Evolutionary conservation across 2,329 filamentous ascomycete genomes (phyloP).

Genomic region (Dendryphion nanum): DNA sequence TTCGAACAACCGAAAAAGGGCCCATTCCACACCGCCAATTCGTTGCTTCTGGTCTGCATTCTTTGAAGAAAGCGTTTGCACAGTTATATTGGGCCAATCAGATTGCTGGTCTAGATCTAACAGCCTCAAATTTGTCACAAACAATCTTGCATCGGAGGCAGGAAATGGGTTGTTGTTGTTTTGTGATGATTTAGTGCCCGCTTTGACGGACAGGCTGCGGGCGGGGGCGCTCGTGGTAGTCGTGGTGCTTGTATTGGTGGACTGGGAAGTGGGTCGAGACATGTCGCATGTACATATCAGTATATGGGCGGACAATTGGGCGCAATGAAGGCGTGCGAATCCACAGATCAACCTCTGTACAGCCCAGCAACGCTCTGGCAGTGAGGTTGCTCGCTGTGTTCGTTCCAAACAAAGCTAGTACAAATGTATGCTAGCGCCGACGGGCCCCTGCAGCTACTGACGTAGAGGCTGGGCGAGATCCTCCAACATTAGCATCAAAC

Average conservation of each 20-base stretch:
- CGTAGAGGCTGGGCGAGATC: too few relatives aligned
- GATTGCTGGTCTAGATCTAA: conserved; percentile 72
- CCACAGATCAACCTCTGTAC: too few relatives aligned
- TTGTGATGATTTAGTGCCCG: too few relatives aligned
- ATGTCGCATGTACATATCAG: too few relatives aligned
- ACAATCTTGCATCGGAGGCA: conserved; percentile 49
- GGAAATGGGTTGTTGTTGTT: conserved; percentile 22
- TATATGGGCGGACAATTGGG: too few relatives aligned
- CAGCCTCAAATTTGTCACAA: conserved; percentile 80
- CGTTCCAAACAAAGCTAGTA: too few relatives aligned
- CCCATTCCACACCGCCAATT: conserved; percentile 83
- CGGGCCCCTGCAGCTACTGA: too few relatives aligned
- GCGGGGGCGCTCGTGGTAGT: conserved; percentile 14
- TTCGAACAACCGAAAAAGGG: conserved; percentile 80
- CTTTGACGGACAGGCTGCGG: conserved; percentile 32
- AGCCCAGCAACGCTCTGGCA: too few relatives aligned
- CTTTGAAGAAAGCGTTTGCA: conserved; percentile 66
- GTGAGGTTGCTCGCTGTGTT: too few relatives aligned
- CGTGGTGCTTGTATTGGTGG: conserved; percentile 13
- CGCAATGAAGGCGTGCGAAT: too few relatives aligned
- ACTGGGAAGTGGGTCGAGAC: conserved; percentile 8
- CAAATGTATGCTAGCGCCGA: too few relatives aligned
- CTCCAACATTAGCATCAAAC: too few relatives aligned
- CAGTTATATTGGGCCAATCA: conserved; percentile 78
- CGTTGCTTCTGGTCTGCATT: conserved; percentile 79